Conservation (phyloP, 179 eudicot species). For the Dionaea muscipula region DNA sequence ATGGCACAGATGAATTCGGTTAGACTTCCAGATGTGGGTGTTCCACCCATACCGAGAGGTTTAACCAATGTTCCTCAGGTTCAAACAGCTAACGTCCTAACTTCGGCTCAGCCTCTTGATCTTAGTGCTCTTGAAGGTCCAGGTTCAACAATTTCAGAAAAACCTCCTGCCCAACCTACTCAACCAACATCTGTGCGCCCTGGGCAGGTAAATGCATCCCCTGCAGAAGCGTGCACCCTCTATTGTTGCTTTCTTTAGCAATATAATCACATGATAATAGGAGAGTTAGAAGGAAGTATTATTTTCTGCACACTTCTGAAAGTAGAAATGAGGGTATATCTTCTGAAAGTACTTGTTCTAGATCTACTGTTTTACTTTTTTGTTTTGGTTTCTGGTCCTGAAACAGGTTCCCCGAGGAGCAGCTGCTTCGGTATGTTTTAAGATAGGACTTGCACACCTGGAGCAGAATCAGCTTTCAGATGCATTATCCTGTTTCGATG, state of each 20-base stretch:
- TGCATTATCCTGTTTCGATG: constrained; percentile 96
- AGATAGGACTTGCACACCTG: constrained; percentile 84
- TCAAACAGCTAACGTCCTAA: constrained; percentile 30
- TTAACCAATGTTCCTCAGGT: constrained; percentile 33
- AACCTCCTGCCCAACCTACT: constrained; percentile 44
- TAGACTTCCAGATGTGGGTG: no score
- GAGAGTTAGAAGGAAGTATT: no score
- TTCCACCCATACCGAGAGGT: constrained; percentile 57
- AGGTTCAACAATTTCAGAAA: constrained; percentile 42
- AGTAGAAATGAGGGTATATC: no score
- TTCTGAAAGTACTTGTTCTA: background rate
- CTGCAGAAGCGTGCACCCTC: no score
- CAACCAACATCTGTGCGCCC: constrained; percentile 89
- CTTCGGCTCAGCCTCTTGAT: constrained; percentile 80
- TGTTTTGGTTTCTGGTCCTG: background rate
- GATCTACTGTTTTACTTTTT: background rate
- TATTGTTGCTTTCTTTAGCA: no score
- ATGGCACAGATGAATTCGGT: no score
- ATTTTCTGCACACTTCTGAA: no score
- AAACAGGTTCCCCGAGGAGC: constrained; percentile 97
- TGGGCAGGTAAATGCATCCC: constrained; percentile 48
- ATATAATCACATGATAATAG: no score
- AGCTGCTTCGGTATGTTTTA: constrained; percentile 84
- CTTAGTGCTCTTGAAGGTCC: constrained; percentile 79
- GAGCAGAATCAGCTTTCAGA: constrained; percentile 97